A percentile compares a stretch with the other conserved stretches of the same genome.
Evolutionary conservation across 2,329 filamentous ascomycete species (phyloP).

Genomic region (Cladobotryum mycophilum): DNA sequence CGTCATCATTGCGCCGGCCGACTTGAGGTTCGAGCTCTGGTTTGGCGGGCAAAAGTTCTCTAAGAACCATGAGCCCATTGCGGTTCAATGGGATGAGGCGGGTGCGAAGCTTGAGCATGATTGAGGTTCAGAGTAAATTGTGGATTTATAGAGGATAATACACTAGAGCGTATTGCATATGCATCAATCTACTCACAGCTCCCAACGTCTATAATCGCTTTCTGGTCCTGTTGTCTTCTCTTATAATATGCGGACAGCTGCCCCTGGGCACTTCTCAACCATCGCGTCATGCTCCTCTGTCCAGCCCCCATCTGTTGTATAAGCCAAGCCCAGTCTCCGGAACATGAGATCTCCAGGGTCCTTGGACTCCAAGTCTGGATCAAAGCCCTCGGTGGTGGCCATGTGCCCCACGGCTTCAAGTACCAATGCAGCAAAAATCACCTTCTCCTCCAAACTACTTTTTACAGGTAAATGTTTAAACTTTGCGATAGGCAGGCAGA

Average conservation of each 20-base stretch:
- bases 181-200: too few relatives aligned
- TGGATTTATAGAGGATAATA: too few relatives aligned
- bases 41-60: conserved; percentile 22
- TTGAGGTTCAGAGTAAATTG: too few relatives aligned
- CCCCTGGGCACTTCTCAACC: neutral
- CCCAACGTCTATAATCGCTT: too few relatives aligned
- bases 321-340: conserved; percentile 6
- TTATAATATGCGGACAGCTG: neutral
- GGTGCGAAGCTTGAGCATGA: too few relatives aligned
- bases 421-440: conserved; percentile 1
- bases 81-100: conserved; percentile 22
- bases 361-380: conserved; percentile 1
- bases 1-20: conserved; percentile 49
- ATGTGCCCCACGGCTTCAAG: conserved; percentile 8
- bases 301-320: conserved; percentile 8
- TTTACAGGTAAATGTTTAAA: conserved; percentile 8
- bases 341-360: conserved; percentile 3
- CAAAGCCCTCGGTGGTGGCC: conserved; percentile 2
- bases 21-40: conserved; percentile 43
- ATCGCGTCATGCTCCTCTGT: neutral
- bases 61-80: conserved; percentile 17
- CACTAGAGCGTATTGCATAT: too few relatives aligned
- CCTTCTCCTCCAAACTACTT: conserved; percentile 1
- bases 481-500: conserved; percentile 3
- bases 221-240: too few relatives aligned